Percentiles rank a stretch among this genome's conserved stretches.
phyloP scores from a whole-genome alignment of 2,329 filamentous ascomycete species.

The Cytospora mali region DNA sequence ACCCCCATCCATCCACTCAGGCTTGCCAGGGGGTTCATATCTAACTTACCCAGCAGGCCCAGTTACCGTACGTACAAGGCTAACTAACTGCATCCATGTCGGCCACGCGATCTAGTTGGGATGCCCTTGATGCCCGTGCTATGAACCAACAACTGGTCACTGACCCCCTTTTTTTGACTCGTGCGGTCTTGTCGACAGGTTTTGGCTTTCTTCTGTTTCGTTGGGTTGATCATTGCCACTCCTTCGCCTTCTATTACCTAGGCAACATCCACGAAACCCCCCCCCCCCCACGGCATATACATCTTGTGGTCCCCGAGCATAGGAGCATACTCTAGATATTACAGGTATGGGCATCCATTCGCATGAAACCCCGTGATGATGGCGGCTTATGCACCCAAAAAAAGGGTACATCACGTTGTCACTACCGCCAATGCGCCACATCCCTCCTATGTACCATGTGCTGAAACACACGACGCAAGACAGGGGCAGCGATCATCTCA shows the following conservation, averaged over 20 bases:
- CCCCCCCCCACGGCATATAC: too few species aligned
- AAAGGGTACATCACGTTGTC: neutral
- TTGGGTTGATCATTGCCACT: neutral
- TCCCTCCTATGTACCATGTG: neutral
- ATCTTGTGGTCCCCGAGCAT: neutral
- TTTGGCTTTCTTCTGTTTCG: neutral
- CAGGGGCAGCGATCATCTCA: constrained; percentile 3
- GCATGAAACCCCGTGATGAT: constrained; percentile 19
- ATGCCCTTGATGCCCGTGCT: neutral
- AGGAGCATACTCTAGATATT: neutral
- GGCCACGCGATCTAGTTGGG: constrained; percentile 23
- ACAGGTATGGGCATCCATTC: neutral
- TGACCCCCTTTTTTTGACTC: neutral
- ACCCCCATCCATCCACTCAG: too few species aligned
- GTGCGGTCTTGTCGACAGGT: neutral
- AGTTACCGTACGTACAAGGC: neutral
- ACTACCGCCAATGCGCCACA: constrained; percentile 10
- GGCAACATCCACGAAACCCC: too few species aligned
- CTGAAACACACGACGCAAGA: constrained; percentile 24
- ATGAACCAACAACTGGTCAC: neutral
- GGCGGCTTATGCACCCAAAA: constrained; percentile 14
- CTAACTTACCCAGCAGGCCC: too few species aligned
- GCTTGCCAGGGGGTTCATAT: too few species aligned
- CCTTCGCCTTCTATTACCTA: neutral
- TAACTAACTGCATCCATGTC: constrained; percentile 19